Evolutionary conservation across 768 basidiomycete species (phyloP).

Genomic region (Lenzites betulinus): DNA sequence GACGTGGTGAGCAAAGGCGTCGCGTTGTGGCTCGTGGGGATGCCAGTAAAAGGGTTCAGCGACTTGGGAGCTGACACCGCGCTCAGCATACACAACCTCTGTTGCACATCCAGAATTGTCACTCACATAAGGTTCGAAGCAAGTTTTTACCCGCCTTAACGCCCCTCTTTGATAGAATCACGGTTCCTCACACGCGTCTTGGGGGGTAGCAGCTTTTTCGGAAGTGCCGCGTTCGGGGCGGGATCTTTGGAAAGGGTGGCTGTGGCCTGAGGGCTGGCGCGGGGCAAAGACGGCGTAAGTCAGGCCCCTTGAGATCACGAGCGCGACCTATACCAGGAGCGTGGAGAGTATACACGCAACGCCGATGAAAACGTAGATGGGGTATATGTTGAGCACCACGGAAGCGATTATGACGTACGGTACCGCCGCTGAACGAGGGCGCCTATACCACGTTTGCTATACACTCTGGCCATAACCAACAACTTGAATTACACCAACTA

Average conservation of each 20-base stretch:
- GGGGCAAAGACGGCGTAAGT: constrained; percentile 17
- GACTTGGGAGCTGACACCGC: too few relatives aligned
- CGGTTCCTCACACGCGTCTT: constrained; percentile 17
- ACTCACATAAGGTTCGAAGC: too few relatives aligned
- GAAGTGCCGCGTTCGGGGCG: not conserved
- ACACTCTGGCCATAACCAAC: too few relatives aligned
- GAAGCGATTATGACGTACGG: constrained; percentile 42
- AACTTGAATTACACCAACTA: too few relatives aligned
- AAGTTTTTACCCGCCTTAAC: not conserved
- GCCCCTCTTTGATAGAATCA: constrained; percentile 19
- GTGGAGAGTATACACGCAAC: constrained; percentile 21
- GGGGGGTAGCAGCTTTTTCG: not conserved
- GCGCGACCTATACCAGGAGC: constrained; percentile 22
- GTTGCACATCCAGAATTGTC: too few relatives aligned
- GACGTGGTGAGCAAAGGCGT: too few relatives aligned
- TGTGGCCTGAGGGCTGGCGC: not conserved
- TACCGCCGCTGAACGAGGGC: too few relatives aligned
- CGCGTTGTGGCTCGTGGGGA: too few relatives aligned
- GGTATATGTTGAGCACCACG: constrained; percentile 25
- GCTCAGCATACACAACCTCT: too few relatives aligned
- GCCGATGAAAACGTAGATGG: constrained; percentile 31
- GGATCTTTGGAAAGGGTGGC: not conserved
- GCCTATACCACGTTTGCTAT: too few relatives aligned
- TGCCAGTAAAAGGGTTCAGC: too few relatives aligned
- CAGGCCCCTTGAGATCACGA: constrained; percentile 8